Conservation (phyloP, 1,139 yeast species). For the Pichia sp. region DNA sequence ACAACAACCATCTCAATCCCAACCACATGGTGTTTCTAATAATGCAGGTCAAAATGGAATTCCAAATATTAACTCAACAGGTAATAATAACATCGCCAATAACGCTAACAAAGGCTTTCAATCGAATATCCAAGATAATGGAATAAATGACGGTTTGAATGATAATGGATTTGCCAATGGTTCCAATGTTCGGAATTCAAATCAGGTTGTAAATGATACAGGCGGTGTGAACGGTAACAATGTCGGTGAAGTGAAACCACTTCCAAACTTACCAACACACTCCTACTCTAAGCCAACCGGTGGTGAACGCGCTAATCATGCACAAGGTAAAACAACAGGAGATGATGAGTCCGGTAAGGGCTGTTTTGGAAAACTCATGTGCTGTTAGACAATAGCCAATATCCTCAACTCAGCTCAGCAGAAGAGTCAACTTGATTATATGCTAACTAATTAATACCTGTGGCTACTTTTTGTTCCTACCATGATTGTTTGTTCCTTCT, state of each 20-base stretch:
- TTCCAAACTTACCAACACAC: slow-evolving; percentile 31
- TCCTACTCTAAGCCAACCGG: slow-evolving; percentile 19
- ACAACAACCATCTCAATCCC: slow-evolving; percentile 11
- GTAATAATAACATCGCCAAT: background rate
- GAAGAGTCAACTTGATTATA: background rate
- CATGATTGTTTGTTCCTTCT: background rate
- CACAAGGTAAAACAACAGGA: slow-evolving; percentile 14
- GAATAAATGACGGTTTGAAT: slow-evolving; percentile 4
- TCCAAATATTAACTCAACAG: slow-evolving; percentile 4
- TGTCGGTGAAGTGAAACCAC: slow-evolving; percentile 26
- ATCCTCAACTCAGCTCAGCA: background rate
- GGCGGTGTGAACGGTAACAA: background rate
- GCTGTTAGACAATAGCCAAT: slow-evolving; percentile 13
- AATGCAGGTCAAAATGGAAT: slow-evolving; percentile 12
- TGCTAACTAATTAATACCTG: background rate
- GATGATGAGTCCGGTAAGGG: slow-evolving; percentile 27
- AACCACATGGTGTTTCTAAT: slow-evolving; percentile 8
- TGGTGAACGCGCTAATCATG: slow-evolving; percentile 19
- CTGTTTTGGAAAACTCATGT: slow-evolving; percentile 25
- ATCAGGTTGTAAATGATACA: slow-evolving; percentile 6
- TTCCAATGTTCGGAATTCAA: slow-evolving; percentile 1
- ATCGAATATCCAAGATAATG: background rate
- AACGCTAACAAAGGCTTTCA: background rate
- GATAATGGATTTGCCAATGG: background rate
- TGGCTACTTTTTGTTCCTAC: background rate